Percentiles rank a stretch among this genome's conserved stretches.
Conservation (phyloP, 345 rosid species). For the Hypericum androsaemum region DNA sequence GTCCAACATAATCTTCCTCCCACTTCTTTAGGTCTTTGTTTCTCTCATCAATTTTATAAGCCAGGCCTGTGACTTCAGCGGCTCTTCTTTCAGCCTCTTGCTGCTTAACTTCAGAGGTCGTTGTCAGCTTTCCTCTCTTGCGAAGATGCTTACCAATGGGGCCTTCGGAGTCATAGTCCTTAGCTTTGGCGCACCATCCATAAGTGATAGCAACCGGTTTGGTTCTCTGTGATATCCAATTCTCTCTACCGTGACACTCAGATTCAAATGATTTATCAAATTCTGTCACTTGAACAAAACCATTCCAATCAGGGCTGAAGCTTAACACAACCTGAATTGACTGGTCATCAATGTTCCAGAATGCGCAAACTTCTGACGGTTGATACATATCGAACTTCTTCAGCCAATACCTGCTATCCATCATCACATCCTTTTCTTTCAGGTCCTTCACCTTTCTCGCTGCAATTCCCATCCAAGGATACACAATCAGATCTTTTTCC, state of each 20-base stretch:
- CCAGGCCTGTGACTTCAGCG: slow-evolving; percentile 39
- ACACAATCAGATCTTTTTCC: slow-evolving; percentile 42
- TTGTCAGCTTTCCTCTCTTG: slow-evolving; percentile 44
- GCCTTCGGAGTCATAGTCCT: slow-evolving; percentile 48
- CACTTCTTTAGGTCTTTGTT: slow-evolving; percentile 49
- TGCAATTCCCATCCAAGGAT: slow-evolving; percentile 83
- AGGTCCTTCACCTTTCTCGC: slow-evolving; percentile 26
- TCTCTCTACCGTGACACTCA: slow-evolving; percentile 33
- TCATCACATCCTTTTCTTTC: slow-evolving; percentile 12
- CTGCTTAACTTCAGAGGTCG: slow-evolving; percentile 37
- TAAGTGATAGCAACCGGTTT: slow-evolving; percentile 31
- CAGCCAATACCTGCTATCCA: slow-evolving; percentile 44
- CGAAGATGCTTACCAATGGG: slow-evolving; percentile 64
- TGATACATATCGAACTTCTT: slow-evolving; percentile 45
- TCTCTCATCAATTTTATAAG: slow-evolving; percentile 43
- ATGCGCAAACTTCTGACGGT: slow-evolving; percentile 38
- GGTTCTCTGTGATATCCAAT: slow-evolving; percentile 37
- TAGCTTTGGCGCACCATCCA: slow-evolving; percentile 80
- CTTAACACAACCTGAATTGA: slow-evolving; percentile 42
- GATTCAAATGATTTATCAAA: slow-evolving; percentile 61
- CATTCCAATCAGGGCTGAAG: slow-evolving; percentile 55
- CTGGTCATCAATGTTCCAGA: slow-evolving; percentile 34
- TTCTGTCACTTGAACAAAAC: slow-evolving; percentile 40
- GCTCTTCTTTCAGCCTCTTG: slow-evolving; percentile 34
- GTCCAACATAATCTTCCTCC: slow-evolving; percentile 47